These are phyloP conservation scores for Haplographium delicatum DNA, from an alignment of 495 filamentous ascomycete species.

Conservation along the genomic window DNA sequence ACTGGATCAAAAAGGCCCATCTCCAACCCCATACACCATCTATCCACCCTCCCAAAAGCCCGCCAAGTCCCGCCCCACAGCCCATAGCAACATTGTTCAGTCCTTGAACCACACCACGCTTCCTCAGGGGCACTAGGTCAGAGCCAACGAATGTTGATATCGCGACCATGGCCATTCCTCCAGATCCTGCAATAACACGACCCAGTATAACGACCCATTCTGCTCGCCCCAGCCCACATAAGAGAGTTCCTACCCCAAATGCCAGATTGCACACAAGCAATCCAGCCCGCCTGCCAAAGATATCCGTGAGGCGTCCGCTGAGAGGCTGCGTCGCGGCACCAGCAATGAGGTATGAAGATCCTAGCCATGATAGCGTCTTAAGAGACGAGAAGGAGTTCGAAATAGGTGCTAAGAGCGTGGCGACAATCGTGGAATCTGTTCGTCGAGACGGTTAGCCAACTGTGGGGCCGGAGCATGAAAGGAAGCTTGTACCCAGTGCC, in stretches of 20 bases:
- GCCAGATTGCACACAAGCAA: background rate
- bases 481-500: background rate
- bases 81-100: constrained; percentile 73
- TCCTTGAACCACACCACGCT: constrained; percentile 77
- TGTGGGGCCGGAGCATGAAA: background rate
- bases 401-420: background rate
- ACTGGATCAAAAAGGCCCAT: constrained; percentile 73
- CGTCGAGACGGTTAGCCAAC: background rate
- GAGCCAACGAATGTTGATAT: constrained; percentile 76
- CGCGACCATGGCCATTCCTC: constrained; percentile 72
- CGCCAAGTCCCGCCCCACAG: constrained; percentile 60
- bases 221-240: background rate
- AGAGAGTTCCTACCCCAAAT: constrained; percentile 1
- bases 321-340: background rate
- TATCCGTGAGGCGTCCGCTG: constrained; percentile 4
- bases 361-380: constrained; percentile 5
- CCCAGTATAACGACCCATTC: constrained; percentile 34
- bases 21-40: constrained; percentile 72
- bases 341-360: background rate
- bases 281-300: constrained; percentile 1
- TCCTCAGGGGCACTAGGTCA: constrained; percentile 75
- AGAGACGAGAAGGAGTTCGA: constrained; percentile 2
- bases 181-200: constrained; percentile 76
- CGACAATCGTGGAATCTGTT: constrained; percentile 1
- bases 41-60: constrained; percentile 71